phyloP scores from a whole-genome alignment of 306 rosid genomes.

The Sicyos baderoa region DNA sequence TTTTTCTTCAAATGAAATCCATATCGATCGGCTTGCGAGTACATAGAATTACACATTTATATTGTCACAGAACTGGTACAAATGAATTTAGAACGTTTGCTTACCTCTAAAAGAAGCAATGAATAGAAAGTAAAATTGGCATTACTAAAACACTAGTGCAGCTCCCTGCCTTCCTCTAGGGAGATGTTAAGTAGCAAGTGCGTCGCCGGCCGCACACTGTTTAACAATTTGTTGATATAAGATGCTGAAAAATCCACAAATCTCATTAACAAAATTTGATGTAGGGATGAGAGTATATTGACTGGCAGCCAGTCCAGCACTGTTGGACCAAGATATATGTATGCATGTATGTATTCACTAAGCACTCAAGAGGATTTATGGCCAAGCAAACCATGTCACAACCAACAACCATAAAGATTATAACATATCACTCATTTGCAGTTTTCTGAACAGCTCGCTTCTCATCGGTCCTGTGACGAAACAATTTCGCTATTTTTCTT shows the following conservation, averaged over 20 bases:
- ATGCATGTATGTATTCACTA: conserved; percentile 5
- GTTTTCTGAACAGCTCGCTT: conserved; percentile 30
- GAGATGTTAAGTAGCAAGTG: conserved; percentile 14
- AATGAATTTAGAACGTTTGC: conserved; percentile 30
- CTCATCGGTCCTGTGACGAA: conserved; percentile 74
- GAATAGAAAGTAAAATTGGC: conserved; percentile 37
- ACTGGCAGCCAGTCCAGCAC: conserved; percentile 11
- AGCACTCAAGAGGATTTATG: conserved; percentile 1
- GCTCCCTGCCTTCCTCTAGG: conserved; percentile 28
- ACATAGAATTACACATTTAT: conserved; percentile 17
- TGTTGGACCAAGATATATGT: conserved; percentile 8
- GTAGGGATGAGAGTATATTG: conserved; percentile 9
- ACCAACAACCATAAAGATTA: conserved; percentile 24
- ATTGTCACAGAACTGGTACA: conserved; percentile 24
- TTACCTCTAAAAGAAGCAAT: conserved; percentile 36
- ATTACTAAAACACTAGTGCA: conserved; percentile 30
- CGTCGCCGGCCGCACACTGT: not conserved
- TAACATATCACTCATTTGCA: conserved; percentile 27
- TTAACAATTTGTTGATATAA: conserved; percentile 26
- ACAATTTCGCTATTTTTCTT: conserved; percentile 82
- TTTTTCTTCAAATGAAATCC: not conserved
- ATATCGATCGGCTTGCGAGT: conserved; percentile 8
- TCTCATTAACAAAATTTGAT: conserved; percentile 10
- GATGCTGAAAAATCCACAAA: conserved; percentile 19
- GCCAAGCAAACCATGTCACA: conserved; percentile 23